These are phyloP conservation scores for Colletotrichum godetiae DNA, from an alignment of 2,329 filamentous ascomycete species.

Conservation along the genomic window DNA sequence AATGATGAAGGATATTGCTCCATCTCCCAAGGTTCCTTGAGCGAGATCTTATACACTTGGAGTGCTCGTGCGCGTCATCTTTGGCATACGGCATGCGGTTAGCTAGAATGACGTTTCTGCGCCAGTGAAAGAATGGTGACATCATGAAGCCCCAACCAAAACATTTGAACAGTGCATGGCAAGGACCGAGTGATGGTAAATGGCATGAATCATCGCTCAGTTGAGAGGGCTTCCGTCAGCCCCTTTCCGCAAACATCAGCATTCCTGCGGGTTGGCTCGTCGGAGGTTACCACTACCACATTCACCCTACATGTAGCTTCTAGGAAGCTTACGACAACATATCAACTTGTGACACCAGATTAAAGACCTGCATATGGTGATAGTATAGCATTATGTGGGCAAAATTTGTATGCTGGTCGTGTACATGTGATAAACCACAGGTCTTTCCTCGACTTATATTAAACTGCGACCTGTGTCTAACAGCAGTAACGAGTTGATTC, in stretches of 20 bases:
- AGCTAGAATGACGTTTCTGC: conserved; percentile 16
- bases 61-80: conserved; percentile 9
- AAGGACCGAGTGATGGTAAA: neutral
- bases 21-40: rapidly evolving
- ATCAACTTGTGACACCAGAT: neutral
- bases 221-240: neutral
- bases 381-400: too few species aligned
- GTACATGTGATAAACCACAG: too few species aligned
- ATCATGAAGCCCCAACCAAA: conserved; percentile 7
- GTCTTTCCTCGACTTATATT: too few species aligned
- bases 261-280: neutral
- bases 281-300: neutral
- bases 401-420: too few species aligned
- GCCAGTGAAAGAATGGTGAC: conserved; percentile 15
- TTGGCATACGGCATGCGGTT: neutral
- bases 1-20: neutral
- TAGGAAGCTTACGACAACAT: neutral
- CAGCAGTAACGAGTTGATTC: too few species aligned
- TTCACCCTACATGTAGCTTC: too few species aligned
- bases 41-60: neutral
- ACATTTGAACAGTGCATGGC: neutral
- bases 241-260: neutral
- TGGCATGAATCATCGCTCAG: neutral
- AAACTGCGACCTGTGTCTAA: too few species aligned
- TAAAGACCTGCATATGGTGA: neutral